Evolutionary conservation across 164 flowering plant genomes (phyloP), one percentile per base, ranked within the genome.

Genomic region (Dillenia turbinata): DNA sequence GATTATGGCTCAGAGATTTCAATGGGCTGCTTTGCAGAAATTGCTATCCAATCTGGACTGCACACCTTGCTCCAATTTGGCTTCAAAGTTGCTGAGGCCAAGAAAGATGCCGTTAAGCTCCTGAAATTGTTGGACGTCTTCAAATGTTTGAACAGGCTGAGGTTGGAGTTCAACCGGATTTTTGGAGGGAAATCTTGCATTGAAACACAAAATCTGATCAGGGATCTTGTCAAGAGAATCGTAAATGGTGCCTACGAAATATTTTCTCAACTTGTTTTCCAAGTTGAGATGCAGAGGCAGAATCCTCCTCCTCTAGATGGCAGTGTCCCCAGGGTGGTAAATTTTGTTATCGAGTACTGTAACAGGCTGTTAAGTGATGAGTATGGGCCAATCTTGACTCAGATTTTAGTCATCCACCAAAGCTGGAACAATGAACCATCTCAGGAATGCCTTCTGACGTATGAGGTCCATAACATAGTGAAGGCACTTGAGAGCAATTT

Each of bases 101-200:
- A 87, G 72, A 93, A 85, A 57, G 96, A 89, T 57, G 95, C 98
- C 19, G 79, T 88, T 56, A 92, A 92, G 76, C 84, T 92, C 8
- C 62, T 89, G 61, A 89, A 85, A 75, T 67, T 92, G 59, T 77
- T 92, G 72, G 92, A 86, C 60, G 86, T 89, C 43, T 92, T 92
- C 56, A 72, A 85, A 9, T 85, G 92, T 55, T 75, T 92, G 60
- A 85, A 82, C 77, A 86, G 79, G 63, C 78, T 92, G 70, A 79
- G 98, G 60, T 67, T 84, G 71, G 98, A 93, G 79, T 93, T 93
- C 61, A 93, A 93, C 62, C 80, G 92, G 50, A 77, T 93, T 12
- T 93, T 93, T 73, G 96, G 98, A 50, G 95, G 92, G 65, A 82
- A 83, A 44, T 87, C 96, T 0, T 93, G 98, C 69, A 59, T 67